phyloP scores from a whole-genome alignment of 495 filamentous ascomycete genomes.

The Trichocladium uniseriatum region DNA sequence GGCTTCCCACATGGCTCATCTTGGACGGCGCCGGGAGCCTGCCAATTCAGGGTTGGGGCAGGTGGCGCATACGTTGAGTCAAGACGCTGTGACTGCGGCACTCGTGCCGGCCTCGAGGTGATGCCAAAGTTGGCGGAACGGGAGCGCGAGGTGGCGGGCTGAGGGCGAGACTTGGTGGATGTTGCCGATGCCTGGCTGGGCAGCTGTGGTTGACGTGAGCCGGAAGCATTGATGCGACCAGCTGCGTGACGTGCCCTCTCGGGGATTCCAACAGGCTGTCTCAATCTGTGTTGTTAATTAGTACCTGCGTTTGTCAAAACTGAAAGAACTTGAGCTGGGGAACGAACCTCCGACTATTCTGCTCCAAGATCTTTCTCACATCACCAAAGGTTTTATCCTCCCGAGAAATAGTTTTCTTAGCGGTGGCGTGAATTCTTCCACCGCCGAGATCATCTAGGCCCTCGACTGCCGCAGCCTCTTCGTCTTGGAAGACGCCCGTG shows the following conservation, averaged over 20 bases:
- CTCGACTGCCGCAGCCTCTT: constrained; percentile 19
- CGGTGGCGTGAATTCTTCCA: constrained; percentile 13
- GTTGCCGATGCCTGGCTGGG: neutral
- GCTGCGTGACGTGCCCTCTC: neutral
- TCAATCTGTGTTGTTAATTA: neutral
- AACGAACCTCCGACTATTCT: neutral
- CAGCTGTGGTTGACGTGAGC: neutral
- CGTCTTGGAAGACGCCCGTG: constrained; percentile 17
- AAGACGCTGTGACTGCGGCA: neutral
- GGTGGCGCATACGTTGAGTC: neutral
- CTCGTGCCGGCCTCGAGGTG: neutral
- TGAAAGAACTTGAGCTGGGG: neutral
- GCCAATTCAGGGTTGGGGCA: neutral
- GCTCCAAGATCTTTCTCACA: neutral
- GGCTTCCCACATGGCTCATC: neutral
- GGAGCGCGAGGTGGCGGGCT: neutral
- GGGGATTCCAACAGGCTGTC: no score
- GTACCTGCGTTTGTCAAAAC: neutral
- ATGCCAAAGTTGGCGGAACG: no score
- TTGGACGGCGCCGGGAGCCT: neutral
- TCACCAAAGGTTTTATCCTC: neutral
- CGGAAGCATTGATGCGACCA: no score
- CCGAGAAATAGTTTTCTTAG: neutral
- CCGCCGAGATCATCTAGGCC: constrained; percentile 23
- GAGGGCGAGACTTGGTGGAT: neutral